Evolutionary conservation across 2,329 filamentous ascomycete species (phyloP), one percentile per base, ranked within the genome.

Genomic region (Xylaria polymorpha): DNA sequence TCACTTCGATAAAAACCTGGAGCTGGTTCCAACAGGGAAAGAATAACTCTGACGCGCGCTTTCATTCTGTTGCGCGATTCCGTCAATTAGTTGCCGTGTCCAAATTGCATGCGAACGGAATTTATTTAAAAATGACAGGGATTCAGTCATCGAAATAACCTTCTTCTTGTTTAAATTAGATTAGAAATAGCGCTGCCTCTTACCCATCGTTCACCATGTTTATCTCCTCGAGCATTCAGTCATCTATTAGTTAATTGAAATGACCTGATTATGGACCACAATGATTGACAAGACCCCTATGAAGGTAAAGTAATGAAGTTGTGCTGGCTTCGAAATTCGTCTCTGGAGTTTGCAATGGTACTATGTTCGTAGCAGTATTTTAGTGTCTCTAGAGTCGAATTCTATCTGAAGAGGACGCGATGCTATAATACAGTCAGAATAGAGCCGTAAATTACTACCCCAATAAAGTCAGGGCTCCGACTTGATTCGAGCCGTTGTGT

Each of bases 1-100:
- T 35, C 39, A 20, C 5, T 71, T 60, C 43, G 61, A 71, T 25
- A 48, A 68, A 25, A 37, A 71, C 43, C 43, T 66, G 4, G 66
- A 71, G 53, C 15, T 71, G 8, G 43, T 56, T 9, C 66, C 62
- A n/a, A 9, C 57, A 4, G 51, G 7, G 41, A 12, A 32, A 22
- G 41, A 41, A 10, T 35, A 7, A 6, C 3, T 15, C 9, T 44
- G n/a, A 44, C 25, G n/a, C 9, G 6, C 25, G 8, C 12, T 32
- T 29, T 29, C 5, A 50, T 50, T 20, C 8, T 4, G 48, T 9
- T 18, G 5, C 14, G 48, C 22, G 10, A 6, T 35, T 55, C 1
- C 20, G 37, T 4, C 8, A 29, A 41, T 35, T 14, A 9, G 35
- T 41, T 14, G 29, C n/a, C 12, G 8, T 3, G 22, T 22, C 25